Evolutionary conservation across 257 asterid genomes (phyloP).

Genomic region (Przewalskia tangutica): DNA sequence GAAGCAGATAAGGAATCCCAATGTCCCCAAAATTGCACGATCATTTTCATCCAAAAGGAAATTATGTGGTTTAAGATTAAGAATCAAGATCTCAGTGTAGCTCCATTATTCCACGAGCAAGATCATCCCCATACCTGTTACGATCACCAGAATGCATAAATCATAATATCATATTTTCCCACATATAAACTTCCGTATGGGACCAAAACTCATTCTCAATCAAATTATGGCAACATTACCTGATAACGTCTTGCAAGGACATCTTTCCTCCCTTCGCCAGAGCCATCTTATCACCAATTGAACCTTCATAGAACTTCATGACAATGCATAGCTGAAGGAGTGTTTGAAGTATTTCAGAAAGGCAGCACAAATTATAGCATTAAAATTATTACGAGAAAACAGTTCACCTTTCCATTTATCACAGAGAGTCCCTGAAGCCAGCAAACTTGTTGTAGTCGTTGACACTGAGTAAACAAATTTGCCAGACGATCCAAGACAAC

Average conservation of each 20-base stretch:
- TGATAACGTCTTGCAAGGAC: slow-evolving; percentile 57
- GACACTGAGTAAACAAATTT: slow-evolving; percentile 42
- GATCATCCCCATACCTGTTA: slow-evolving; percentile 65
- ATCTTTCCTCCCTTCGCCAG: slow-evolving; percentile 59
- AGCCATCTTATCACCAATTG: slow-evolving; percentile 76
- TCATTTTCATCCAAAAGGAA: slow-evolving; percentile 55
- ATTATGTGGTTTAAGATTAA: slow-evolving; percentile 78
- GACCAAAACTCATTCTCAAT: not conserved
- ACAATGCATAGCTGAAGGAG: slow-evolving; percentile 67
- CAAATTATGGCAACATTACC: slow-evolving; percentile 32
- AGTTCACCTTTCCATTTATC: slow-evolving; percentile 59
- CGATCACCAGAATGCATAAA: not conserved
- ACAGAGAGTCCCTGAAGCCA: slow-evolving; percentile 56
- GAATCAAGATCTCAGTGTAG: slow-evolving; percentile 64
- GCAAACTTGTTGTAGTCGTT: slow-evolving; percentile 47
- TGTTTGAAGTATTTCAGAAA: slow-evolving; percentile 10
- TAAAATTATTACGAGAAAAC: not conserved
- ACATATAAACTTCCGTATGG: not conserved
- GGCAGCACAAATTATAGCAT: not conserved
- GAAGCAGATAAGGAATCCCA: slow-evolving; percentile 54
- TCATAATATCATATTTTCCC: not conserved
- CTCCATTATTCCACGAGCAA: slow-evolving; percentile 78
- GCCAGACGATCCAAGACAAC: slow-evolving; percentile 47
- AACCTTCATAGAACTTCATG: slow-evolving; percentile 76
- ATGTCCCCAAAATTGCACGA: slow-evolving; percentile 53